These are phyloP conservation scores for Grifola frondosa DNA, from an alignment of 1,284 basidiomycete species.

Conservation along the genomic window DNA sequence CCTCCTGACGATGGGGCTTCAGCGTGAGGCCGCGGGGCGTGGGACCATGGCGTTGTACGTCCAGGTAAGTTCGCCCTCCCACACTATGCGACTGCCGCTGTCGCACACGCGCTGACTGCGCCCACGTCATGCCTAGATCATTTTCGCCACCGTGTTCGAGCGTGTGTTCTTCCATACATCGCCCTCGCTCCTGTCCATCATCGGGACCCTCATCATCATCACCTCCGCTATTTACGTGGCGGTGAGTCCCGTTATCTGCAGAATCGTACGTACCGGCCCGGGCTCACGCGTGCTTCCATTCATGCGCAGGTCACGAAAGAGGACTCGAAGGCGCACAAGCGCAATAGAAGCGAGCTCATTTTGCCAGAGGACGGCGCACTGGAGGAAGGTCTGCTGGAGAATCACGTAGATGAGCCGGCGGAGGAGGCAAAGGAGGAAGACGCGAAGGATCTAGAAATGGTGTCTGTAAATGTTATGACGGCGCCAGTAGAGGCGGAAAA, in stretches of 20 bases:
- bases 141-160: slow-evolving; percentile 58
- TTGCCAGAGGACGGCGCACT: not conserved
- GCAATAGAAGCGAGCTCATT: not conserved
- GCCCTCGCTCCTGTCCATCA: slow-evolving; percentile 48
- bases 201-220: slow-evolving; percentile 56
- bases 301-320: no score
- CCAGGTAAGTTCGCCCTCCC: slow-evolving; percentile 39
- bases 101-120: not conserved
- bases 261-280: no score
- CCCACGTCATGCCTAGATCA: slow-evolving; percentile 38
- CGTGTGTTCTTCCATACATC: slow-evolving; percentile 54
- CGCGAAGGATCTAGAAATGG: no score
- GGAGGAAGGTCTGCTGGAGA: not conserved
- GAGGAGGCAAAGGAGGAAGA: no score
- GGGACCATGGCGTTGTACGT: slow-evolving; percentile 59
- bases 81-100: not conserved
- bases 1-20: slow-evolving; percentile 58
- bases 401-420: no score
- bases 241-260: slow-evolving; percentile 32
- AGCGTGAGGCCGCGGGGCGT: slow-evolving; percentile 59
- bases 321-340: not conserved
- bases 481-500: no score
- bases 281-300: no score
- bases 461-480: no score
- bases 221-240: slow-evolving; percentile 57